phyloP scores from a whole-genome alignment of 257 asterid genomes.

The Fraxinus excelsior region DNA sequence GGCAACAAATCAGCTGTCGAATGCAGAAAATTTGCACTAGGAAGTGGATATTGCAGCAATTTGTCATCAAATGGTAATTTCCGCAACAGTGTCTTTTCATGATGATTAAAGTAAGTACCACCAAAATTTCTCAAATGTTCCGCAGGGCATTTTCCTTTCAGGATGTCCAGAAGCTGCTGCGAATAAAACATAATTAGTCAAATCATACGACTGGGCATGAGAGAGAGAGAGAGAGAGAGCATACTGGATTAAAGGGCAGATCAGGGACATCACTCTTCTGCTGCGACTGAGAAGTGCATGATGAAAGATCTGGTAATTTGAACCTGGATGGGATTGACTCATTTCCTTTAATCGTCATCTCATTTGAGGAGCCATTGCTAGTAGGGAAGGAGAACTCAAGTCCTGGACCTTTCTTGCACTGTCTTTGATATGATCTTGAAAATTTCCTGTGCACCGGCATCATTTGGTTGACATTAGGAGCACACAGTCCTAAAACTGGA shows the following conservation, averaged over 20 bases:
- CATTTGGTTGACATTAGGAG: slow-evolving; percentile 52
- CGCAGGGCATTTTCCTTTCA: slow-evolving; percentile 57
- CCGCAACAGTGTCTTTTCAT: slow-evolving; percentile 61
- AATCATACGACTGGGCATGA: neutral
- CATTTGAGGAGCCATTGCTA: slow-evolving; percentile 27
- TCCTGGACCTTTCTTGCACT: slow-evolving; percentile 45
- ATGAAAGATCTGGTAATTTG: slow-evolving; percentile 40
- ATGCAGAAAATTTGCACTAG: slow-evolving; percentile 45
- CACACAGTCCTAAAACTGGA: slow-evolving; percentile 58
- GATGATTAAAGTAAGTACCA: slow-evolving; percentile 55
- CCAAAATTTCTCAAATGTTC: slow-evolving; percentile 43
- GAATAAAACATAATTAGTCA: slow-evolving; percentile 24
- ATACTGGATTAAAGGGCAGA: slow-evolving; percentile 56
- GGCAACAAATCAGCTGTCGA: slow-evolving; percentile 63
- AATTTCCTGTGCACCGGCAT: slow-evolving; percentile 38
- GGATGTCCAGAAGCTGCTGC: slow-evolving; percentile 53
- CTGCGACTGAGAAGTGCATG: slow-evolving; percentile 39
- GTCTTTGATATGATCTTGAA: slow-evolving; percentile 42
- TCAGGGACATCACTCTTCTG: slow-evolving; percentile 31
- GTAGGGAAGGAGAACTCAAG: slow-evolving; percentile 39
- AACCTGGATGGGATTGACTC: slow-evolving; percentile 30
- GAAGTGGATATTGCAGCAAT: slow-evolving; percentile 63
- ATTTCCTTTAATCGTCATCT: slow-evolving; percentile 29
- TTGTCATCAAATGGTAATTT: slow-evolving; percentile 71
- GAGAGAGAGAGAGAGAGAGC: slow-evolving; percentile 29